Evolutionary conservation across 805 yeast genomes (phyloP), one percentile per base, ranked within the genome.

Genomic region (Danielozyma ontarioensis): DNA sequence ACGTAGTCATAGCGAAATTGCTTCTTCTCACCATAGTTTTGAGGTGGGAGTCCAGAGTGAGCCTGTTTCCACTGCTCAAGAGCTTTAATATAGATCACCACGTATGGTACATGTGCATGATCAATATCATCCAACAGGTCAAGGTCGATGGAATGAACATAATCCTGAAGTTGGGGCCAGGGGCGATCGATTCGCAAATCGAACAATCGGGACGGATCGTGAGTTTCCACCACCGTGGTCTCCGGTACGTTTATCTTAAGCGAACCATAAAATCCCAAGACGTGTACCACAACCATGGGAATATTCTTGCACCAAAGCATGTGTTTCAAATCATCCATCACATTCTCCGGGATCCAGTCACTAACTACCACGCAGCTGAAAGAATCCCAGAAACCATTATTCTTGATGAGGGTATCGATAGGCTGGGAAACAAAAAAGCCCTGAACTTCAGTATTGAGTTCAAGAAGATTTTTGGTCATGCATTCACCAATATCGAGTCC

Each of bases 101-200:
- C 63, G 46, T 71, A 86, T 1, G 97, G 96, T 7, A 85, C 68
- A 44, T 80, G 80, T 0, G 85, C 74, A 26, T 55, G 55, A 12
- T 64, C 68, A 4, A 60, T 60, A 26, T 67, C 73, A 29, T 66
- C 70, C 25, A 80, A 37, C 0, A 40, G 19, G 1, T 63, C 62
- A 10, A 83, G 42, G 34, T 79, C 76, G 29, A 78, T 61, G 1
- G 73, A 53, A 31, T 76, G 72, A 12, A 73, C 65, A 42, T 68
- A 77, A 0, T 55, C 59, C 24, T 56, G 53, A 5, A 88, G 56
- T 43, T 83, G 87, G 1, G 66, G 58, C 96, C 96, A 90, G 1
- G 93, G 84, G 4, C 51, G 35, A 38, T 77, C 80, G 2, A 88
- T 55, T 32, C 95, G 60, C 37, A 88, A 57, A 46, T 86, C 95